These are phyloP conservation scores for Suillus alpinus DNA, from an alignment of 768 basidiomycete species.

Conservation along the genomic window DNA sequence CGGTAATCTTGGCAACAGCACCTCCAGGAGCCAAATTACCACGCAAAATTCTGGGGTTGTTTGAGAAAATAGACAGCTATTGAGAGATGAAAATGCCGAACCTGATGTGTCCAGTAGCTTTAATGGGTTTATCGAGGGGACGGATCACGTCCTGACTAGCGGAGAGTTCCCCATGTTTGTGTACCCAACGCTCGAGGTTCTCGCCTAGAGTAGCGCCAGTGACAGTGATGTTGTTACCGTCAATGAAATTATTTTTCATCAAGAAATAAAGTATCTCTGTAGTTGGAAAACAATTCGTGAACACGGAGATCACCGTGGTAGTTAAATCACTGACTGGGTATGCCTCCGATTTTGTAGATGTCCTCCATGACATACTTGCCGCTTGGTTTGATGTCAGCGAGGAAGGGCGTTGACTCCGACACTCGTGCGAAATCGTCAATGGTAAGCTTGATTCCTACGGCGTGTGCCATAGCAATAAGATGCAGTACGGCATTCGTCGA, in stretches of 20 bases:
- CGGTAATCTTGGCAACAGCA: conserved; percentile 95
- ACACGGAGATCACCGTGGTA: neutral
- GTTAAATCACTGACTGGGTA: conserved; percentile 67
- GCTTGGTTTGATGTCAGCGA: conserved; percentile 95
- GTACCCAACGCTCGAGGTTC: conserved; percentile 88
- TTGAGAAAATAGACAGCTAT: conserved; percentile 3
- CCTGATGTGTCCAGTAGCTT: conserved; percentile 88
- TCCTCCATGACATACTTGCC: conserved; percentile 99
- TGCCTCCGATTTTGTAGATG: conserved; percentile 92
- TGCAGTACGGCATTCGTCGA: conserved; percentile 98
- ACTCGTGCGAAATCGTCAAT: conserved; percentile 94
- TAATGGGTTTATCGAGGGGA: conserved; percentile 85
- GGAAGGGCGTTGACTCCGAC: conserved; percentile 89
- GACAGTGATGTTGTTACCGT: conserved; percentile 88
- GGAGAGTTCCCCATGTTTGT: conserved; percentile 74
- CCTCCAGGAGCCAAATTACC: conserved; percentile 94
- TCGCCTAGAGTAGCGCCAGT: conserved; percentile 89
- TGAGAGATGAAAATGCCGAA: conserved; percentile 26
- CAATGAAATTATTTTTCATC: conserved; percentile 82
- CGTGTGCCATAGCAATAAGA: conserved; percentile 94
- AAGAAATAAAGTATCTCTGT: conserved; percentile 83
- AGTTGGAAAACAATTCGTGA: neutral
- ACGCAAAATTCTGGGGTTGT: conserved; percentile 65
- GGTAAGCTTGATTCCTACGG: conserved; percentile 83
- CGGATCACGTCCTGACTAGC: conserved; percentile 80